Evolutionary conservation across 805 yeast species (phyloP).

Genomic region (Yarrowia osloensis): DNA sequence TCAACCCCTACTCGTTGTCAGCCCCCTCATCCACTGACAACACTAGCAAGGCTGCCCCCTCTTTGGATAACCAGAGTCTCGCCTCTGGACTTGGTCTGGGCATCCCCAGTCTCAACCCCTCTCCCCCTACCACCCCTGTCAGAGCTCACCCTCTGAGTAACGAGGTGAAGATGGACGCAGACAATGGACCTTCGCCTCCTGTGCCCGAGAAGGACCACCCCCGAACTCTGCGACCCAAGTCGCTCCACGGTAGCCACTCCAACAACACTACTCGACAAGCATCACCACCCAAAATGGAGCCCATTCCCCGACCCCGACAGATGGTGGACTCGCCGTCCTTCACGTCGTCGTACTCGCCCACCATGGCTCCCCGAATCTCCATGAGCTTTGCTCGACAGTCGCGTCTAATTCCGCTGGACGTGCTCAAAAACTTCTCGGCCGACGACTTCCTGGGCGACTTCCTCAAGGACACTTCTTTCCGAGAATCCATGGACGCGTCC

Average conservation of each 20-base stretch:
- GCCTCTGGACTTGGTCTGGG: neutral
- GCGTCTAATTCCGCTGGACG: constrained; percentile 21
- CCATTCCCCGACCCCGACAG: constrained; percentile 18
- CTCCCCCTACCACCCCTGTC: constrained; percentile 6
- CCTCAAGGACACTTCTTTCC: constrained; percentile 27
- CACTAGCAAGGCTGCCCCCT: neutral
- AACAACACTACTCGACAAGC: neutral
- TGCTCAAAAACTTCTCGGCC: constrained; percentile 2
- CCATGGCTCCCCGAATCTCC: constrained; percentile 26
- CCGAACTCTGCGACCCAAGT: constrained; percentile 20
- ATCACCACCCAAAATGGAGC: constrained; percentile 19
- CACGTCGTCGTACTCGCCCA: constrained; percentile 18
- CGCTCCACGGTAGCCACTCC: neutral
- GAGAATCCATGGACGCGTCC: constrained; percentile 28
- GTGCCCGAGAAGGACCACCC: constrained; percentile 8
- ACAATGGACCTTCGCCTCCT: neutral
- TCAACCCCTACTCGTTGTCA: constrained; percentile 16
- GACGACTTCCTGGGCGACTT: constrained; percentile 25
- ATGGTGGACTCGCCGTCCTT: constrained; percentile 14
- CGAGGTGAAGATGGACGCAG: constrained; percentile 3
- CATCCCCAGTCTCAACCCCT: neutral
- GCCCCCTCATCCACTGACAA: neutral
- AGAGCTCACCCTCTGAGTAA: constrained; percentile 15
- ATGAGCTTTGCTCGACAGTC: constrained; percentile 29
- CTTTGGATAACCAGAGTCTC: neutral